Percentiles rank a stretch among this genome's conserved stretches.
phyloP scores from a whole-genome alignment of 768 basidiomycete species.

The Pleurotus citrinopileatus region DNA sequence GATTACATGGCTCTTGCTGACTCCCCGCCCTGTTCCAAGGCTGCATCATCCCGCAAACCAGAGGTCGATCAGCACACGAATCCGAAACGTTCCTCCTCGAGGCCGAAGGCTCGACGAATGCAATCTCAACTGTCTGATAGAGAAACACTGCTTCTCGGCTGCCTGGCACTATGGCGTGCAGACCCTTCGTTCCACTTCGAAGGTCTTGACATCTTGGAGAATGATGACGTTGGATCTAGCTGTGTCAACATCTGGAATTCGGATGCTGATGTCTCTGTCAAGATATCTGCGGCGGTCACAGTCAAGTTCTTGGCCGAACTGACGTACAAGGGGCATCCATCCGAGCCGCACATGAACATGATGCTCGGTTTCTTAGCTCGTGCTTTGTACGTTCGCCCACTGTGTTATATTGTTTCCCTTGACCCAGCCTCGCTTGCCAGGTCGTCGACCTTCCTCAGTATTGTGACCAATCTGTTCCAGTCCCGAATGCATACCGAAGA shows the following conservation, averaged over 20 bases:
- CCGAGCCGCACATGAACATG: conserved; percentile 32
- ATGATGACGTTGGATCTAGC: conserved; percentile 44
- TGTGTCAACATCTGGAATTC: conserved; percentile 58
- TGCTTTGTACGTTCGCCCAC: conserved; percentile 39
- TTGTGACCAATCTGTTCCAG: conserved; percentile 55
- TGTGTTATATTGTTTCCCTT: not conserved
- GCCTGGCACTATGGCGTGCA: conserved; percentile 68
- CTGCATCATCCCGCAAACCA: conserved; percentile 47
- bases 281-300: conserved; percentile 54
- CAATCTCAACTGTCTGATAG: conserved; percentile 57
- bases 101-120: conserved; percentile 61
- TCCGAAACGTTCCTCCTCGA: conserved; percentile 45
- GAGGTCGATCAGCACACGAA: conserved; percentile 62
- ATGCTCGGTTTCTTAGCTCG: conserved; percentile 43
- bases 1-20: not conserved
- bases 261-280: conserved; percentile 61
- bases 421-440: conserved; percentile 21
- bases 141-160: conserved; percentile 66
- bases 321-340: conserved; percentile 39
- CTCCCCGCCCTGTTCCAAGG: conserved; percentile 28
- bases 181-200: conserved; percentile 53
- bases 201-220: conserved; percentile 28
- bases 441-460: conserved; percentile 42
- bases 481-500: conserved; percentile 57
- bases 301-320: conserved; percentile 43